These are phyloP conservation scores for Macrotyloma uniflorum DNA, from an alignment of 306 rosid genomes.

Conservation along the genomic window DNA sequence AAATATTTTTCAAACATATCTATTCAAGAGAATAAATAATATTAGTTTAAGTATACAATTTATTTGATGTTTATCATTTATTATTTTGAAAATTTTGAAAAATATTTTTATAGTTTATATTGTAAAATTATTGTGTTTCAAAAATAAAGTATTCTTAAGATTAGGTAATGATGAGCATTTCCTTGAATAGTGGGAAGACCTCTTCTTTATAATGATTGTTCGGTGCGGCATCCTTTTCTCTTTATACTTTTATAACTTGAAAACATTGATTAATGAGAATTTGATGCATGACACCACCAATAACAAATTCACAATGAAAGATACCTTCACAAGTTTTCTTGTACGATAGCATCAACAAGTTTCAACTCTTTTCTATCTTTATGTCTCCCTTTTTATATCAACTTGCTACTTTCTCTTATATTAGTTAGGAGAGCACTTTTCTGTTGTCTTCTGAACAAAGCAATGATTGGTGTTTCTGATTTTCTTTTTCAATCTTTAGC, in stretches of 20 bases:
- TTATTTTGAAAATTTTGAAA: neutral
- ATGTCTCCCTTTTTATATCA: constrained; percentile 23
- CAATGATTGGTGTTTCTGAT: neutral
- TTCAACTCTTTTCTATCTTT: constrained; percentile 25
- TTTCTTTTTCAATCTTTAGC: neutral
- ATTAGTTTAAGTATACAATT: too few species aligned
- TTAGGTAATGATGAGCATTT: constrained; percentile 21
- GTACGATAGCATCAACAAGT: neutral
- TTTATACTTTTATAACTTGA: neutral
- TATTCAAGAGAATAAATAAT: too few species aligned
- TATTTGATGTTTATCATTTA: too few species aligned
- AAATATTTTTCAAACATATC: too few species aligned
- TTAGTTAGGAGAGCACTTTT: neutral
- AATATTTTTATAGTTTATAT: neutral
- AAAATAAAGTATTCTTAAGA: neutral
- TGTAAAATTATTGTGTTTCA: neutral
- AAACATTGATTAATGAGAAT: neutral
- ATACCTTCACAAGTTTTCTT: neutral
- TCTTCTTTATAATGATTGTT: constrained; percentile 27
- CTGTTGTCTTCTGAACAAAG: neutral
- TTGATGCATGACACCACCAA: constrained; percentile 17
- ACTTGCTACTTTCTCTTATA: constrained; percentile 19
- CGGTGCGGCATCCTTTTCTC: neutral
- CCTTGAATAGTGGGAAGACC: neutral
- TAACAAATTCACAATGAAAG: neutral